A percentile compares a stretch with the other conserved stretches of the same genome.
These are phyloP conservation scores for Talaromyces sp. DNA, from an alignment of 2,329 filamentous ascomycete species.

Conservation along the genomic window DNA sequence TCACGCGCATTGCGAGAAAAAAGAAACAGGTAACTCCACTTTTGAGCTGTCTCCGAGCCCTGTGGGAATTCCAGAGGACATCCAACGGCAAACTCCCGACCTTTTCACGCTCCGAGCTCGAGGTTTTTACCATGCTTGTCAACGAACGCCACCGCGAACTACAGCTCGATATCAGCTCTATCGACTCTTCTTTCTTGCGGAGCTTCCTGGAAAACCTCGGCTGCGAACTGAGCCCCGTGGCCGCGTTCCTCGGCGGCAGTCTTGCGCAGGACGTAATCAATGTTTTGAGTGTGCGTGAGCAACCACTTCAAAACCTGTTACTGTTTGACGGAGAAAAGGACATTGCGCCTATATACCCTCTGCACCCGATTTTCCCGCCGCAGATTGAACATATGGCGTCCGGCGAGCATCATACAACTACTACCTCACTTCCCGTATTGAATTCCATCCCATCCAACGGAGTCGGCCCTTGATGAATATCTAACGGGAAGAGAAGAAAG, in stretches of 20 bases:
- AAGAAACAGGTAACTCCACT: slow-evolving; percentile 73
- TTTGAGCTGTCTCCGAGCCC: slow-evolving; percentile 77
- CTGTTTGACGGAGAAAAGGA: slow-evolving; percentile 83
- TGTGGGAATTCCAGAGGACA: slow-evolving; percentile 78
- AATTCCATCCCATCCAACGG: background rate
- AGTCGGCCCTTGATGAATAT: background rate
- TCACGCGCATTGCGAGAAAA: slow-evolving; percentile 63
- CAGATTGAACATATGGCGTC: slow-evolving; percentile 23
- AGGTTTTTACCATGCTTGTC: slow-evolving; percentile 71
- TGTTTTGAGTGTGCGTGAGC: slow-evolving; percentile 82
- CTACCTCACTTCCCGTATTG: background rate
- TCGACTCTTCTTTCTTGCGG: slow-evolving; percentile 68
- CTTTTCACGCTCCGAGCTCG: slow-evolving; percentile 61
- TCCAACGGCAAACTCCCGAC: slow-evolving; percentile 53
- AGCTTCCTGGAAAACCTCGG: slow-evolving; percentile 83
- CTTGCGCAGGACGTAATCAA: slow-evolving; percentile 97
- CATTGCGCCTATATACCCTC: slow-evolving; percentile 72
- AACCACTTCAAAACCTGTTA: slow-evolving; percentile 92
- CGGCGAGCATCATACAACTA: slow-evolving; percentile 13
- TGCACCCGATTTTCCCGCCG: slow-evolving; percentile 62
- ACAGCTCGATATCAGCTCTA: slow-evolving; percentile 62
- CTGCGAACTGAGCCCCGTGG: slow-evolving; percentile 78
- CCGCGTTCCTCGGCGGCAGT: slow-evolving; percentile 83
- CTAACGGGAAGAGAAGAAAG: background rate
- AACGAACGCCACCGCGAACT: slow-evolving; percentile 74